These are phyloP conservation scores for Neonectria punicea DNA, from an alignment of 2,329 filamentous ascomycete species.

Conservation along the genomic window DNA sequence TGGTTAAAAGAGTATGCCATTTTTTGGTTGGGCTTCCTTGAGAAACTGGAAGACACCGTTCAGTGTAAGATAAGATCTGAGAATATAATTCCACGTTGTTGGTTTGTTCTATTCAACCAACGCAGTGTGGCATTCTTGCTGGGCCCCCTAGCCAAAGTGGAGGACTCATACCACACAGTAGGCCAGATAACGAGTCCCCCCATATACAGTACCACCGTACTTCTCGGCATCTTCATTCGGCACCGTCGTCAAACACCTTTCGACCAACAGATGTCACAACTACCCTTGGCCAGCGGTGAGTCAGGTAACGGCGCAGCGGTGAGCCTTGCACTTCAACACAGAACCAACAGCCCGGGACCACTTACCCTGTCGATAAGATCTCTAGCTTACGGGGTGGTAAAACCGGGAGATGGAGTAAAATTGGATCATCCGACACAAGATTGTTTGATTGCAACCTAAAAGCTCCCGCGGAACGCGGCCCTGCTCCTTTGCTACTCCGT, in stretches of 20 bases:
- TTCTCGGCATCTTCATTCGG: neutral
- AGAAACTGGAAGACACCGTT: neutral
- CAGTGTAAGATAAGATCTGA: neutral
- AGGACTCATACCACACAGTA: neutral
- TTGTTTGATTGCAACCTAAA: no score
- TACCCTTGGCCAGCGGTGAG: neutral
- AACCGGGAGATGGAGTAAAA: no score
- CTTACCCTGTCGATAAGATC: no score
- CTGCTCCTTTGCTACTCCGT: no score
- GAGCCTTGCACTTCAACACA: neutral
- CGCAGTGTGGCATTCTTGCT: neutral
- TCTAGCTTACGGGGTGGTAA: no score
- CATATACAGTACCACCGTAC: neutral
- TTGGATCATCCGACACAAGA: no score
- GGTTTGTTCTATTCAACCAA: neutral
- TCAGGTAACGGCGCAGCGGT: neutral
- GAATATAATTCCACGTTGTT: neutral
- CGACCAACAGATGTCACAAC: neutral
- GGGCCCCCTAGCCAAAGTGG: no score
- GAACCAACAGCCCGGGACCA: no score
- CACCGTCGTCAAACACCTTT: no score
- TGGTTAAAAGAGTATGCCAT: neutral
- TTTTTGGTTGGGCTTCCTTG: neutral
- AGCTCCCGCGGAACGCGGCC: no score
- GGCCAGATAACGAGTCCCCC: neutral